Evolutionary conservation across 345 rosid species (phyloP), one percentile per base, ranked within the genome.

Genomic region (Salix koriyanagi): DNA sequence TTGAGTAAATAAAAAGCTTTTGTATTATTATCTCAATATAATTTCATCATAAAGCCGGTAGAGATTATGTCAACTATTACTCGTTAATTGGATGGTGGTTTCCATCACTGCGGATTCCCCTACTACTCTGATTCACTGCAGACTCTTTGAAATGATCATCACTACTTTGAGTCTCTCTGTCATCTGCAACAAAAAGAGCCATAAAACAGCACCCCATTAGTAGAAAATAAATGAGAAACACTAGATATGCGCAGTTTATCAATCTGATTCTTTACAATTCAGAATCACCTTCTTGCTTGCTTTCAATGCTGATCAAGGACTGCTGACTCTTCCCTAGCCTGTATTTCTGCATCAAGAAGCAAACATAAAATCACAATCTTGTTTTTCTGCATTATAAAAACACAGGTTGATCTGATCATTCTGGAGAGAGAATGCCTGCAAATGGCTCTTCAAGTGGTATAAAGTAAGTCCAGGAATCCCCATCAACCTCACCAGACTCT

Each of bases 371-470:
- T 72, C 16, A 18, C 4, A 69, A 30, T 21, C 74, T 58, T 5
- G 13, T 4, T 76, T 66, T 68, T 65, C 71, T 48, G 36, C 21
- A 28, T 26, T 36, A 30, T 32, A 71, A 61, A 56, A 58, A 25
- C 71, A 74, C 42, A 69, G 36, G 77, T 39, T 37, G 48, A 68
- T 34, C 62, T 58, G 70, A 50, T 77, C 25, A 72, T 10, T 48
- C 56, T 19, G 34, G 54, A 68, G 69, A 18, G 72, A 75, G 56
- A 74, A 69, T 80, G 85, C 98, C 91, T 92, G 98, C 81, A 96
- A 85, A 88, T 96, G 98, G 80, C 98, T 96, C 88, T 96, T 96
- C 30, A 96, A 89, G 81, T 96, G 99, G 83, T 93, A 96, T 84
- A 96, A 76, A 71, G 98, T 96, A 69, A 96, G 94, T 16, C 94